These are phyloP conservation scores for Canariomyces notabilis DNA, from an alignment of 2,329 filamentous ascomycete genomes.

Conservation along the genomic window DNA sequence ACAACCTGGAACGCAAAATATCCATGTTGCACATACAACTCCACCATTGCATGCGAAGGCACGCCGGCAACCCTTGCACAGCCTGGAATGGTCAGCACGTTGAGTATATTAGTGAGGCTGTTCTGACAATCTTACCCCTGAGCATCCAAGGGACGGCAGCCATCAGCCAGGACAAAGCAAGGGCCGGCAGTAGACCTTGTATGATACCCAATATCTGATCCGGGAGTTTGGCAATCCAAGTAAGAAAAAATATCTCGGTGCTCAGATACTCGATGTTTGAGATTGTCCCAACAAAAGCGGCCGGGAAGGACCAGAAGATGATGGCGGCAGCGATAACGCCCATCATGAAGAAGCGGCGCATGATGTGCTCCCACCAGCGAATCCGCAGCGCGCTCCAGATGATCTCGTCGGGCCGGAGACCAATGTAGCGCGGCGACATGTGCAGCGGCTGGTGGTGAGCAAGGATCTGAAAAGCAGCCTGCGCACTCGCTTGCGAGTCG, in stretches of 20 bases:
- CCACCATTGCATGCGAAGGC: conserved; percentile 65
- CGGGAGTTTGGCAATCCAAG: conserved; percentile 70
- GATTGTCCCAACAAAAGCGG: conserved; percentile 76
- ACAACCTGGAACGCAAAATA: conserved; percentile 79
- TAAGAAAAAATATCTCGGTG: conserved; percentile 60
- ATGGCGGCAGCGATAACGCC: conserved; percentile 67
- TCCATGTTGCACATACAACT: conserved; percentile 71
- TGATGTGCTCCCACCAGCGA: conserved; percentile 68
- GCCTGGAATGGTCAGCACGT: conserved; percentile 36
- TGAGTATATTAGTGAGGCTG: background rate
- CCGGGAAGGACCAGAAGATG: conserved; percentile 75
- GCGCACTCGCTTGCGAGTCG: conserved; percentile 72
- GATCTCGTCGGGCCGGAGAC: conserved; percentile 72
- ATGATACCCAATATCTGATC: conserved; percentile 66
- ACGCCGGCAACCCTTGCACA: conserved; percentile 67
- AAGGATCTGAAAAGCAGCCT: conserved; percentile 76
- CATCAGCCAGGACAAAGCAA: conserved; percentile 78
- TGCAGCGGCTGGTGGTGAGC: conserved; percentile 76
- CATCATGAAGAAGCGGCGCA: conserved; percentile 61
- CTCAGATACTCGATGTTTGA: conserved; percentile 75
- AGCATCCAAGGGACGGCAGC: conserved; percentile 74
- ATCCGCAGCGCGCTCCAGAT: conserved; percentile 75
- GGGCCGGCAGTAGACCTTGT: conserved; percentile 73
- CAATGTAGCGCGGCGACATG: conserved; percentile 81
- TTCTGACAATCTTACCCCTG: conserved; percentile 48